Base-by-base conservation (phyloP, 179 eudicot genomes). In the Beta lomatogona region DNA sequence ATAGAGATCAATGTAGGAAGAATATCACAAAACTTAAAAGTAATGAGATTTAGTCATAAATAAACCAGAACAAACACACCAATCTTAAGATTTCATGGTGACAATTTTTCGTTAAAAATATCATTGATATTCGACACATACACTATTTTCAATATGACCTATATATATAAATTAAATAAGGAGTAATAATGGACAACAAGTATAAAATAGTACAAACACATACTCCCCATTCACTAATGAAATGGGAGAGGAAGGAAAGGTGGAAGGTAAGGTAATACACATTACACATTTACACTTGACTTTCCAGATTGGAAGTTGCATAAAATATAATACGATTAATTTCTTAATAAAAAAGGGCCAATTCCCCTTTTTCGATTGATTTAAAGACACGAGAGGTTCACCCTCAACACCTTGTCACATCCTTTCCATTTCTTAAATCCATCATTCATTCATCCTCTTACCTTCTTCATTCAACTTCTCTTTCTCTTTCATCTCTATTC, bases 341-440 rank as follows among this genome's bases (percentile, higher is more conserved):
- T n/a, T 19, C 11, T 54, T 6, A 54, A 14, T 5, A 0, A 55
- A 55, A 48, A 4, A 48, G 5, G 59, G 46, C 10, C 14, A 0
- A 9, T 2, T 8, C 12, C 48, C 55, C 41, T 71, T 48, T 57
- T 76, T 44, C n/a, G 63, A 52, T 58, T 77, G 76, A 69, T 82
- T 68, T 76, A 82, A 76, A 76, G 53, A 66, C 59, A 66, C 74
- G n/a, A 73, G 63, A 50, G 44, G 60, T 21, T 8, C 67, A 45
- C 60, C 55, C 64, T 52, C 36, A 41, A 25, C 75, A 11, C 68
- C 41, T 0, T 8, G 41, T 74, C 79, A 31, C 76, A 74, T 77
- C 80, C 69, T 45, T 14, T 66, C 41, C 41, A 9, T 48, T 53
- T 19, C 76, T 22, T 21, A 19, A 5, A 6, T 18, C 53, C 50